Percentiles rank a stretch among this genome's conserved stretches.
phyloP scores from a whole-genome alignment of 2,329 filamentous ascomycete species.

The Beauveria varroae region DNA sequence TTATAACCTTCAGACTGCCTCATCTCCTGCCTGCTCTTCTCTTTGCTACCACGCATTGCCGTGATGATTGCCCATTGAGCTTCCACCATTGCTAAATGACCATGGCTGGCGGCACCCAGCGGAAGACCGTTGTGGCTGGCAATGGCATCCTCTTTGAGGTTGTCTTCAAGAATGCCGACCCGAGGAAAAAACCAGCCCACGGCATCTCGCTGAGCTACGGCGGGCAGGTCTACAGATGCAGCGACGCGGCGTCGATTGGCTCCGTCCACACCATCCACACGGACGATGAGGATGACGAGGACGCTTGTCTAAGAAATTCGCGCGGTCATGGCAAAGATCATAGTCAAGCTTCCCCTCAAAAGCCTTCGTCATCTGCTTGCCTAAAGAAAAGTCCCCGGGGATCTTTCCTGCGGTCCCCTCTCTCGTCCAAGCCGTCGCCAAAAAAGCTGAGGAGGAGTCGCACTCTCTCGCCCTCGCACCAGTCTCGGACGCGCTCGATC shows the following conservation, averaged over 20 bases:
- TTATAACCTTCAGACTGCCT: neutral
- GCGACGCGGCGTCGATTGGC: neutral
- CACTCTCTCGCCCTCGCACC: conserved; percentile 3
- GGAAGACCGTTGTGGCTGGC: neutral
- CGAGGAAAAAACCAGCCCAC: neutral
- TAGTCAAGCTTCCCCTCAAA: neutral
- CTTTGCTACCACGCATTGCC: neutral
- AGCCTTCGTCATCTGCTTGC: neutral
- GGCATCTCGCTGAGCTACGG: neutral
- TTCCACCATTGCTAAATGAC: neutral
- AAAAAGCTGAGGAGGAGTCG: conserved; percentile 2
- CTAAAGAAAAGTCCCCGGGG: neutral
- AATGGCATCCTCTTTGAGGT: conserved; percentile 4
- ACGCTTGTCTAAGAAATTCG: neutral
- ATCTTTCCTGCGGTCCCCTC: neutral
- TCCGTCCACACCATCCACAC: conserved; percentile 9
- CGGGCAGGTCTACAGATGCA: conserved; percentile 1
- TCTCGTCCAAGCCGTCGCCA: neutral
- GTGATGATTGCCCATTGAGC: conserved; percentile 6
- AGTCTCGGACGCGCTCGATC: neutral
- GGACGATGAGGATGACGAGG: conserved; percentile 6
- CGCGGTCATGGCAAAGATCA: neutral
- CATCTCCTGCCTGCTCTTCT: neutral
- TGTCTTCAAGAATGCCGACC: neutral
- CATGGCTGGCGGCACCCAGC: conserved; percentile 3